phyloP scores from a whole-genome alignment of 805 yeast genomes.

The Suhomyces sp. region DNA sequence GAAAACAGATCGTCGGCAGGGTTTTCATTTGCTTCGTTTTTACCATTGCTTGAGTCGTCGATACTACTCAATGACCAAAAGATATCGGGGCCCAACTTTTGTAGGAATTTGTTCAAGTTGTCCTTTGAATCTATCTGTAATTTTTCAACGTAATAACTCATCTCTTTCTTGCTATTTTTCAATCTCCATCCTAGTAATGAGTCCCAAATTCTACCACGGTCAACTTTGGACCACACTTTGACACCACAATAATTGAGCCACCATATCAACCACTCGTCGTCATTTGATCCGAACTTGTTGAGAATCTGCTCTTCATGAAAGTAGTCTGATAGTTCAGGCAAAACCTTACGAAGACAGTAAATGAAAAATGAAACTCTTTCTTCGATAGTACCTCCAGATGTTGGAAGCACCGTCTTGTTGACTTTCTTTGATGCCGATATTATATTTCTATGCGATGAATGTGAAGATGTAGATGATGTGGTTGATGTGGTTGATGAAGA shows the following conservation, averaged over 20 bases:
- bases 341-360: conserved; percentile 53
- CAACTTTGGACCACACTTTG: conserved; percentile 75
- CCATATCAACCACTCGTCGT: conserved; percentile 91
- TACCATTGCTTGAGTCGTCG: conserved; percentile 3
- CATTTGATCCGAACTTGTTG: conserved; percentile 52
- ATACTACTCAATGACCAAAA: conserved; percentile 51
- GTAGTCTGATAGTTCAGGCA: conserved; percentile 75
- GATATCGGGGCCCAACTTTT: conserved; percentile 55
- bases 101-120: conserved; percentile 23
- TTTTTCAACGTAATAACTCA: conserved; percentile 30
- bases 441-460: neutral
- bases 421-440: conserved; percentile 17
- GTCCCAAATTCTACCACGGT: conserved; percentile 91
- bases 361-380: conserved; percentile 69
- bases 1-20: conserved; percentile 10
- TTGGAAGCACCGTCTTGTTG: conserved; percentile 40
- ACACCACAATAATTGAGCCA: conserved; percentile 92
- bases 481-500: neutral
- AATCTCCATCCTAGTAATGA: conserved; percentile 72
- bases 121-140: conserved; percentile 25
- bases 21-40: conserved; percentile 8
- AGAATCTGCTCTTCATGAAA: conserved; percentile 78
- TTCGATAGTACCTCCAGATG: conserved; percentile 62
- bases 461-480: conserved; percentile 2
- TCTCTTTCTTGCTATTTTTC: conserved; percentile 27